Conservation (phyloP, 495 filamentous ascomycete genomes). For the Neurospora sublineolata region DNA sequence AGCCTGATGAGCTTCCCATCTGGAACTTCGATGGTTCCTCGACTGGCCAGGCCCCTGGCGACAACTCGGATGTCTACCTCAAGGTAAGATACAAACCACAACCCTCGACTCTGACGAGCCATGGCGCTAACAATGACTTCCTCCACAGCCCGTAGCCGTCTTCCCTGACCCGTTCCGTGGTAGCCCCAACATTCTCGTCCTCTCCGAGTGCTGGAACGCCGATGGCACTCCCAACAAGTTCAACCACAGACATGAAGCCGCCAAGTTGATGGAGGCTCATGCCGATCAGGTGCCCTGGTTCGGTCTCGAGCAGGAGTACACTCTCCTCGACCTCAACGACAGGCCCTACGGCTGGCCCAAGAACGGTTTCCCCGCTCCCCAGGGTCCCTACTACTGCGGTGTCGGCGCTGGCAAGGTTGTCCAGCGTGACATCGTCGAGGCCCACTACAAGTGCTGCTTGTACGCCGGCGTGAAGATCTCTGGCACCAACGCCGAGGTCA, state of each 20-base stretch:
- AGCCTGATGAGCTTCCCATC: constrained; percentile 76
- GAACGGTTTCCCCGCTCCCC: constrained; percentile 83
- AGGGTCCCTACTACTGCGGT: constrained; percentile 99
- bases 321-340: constrained; percentile 62
- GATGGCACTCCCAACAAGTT: constrained; percentile 97
- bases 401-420: constrained; percentile 95
- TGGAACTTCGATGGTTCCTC: constrained; percentile 99
- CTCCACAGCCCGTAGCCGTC: constrained; percentile 54
- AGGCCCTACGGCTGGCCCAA: constrained; percentile 91
- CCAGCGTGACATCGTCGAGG: constrained; percentile 96
- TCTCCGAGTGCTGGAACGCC: constrained; percentile 89
- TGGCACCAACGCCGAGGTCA: constrained; percentile 96
- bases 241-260: constrained; percentile 67
- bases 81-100: neutral
- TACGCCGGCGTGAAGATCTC: constrained; percentile 88
- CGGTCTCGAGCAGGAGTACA: constrained; percentile 87
- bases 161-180: constrained; percentile 79
- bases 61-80: constrained; percentile 97
- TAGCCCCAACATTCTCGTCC: constrained; percentile 82
- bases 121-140: neutral
- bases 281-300: constrained; percentile 85
- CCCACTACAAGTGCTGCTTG: constrained; percentile 95
- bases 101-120: neutral
- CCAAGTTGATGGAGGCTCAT: constrained; percentile 78
- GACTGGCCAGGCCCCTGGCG: constrained; percentile 84